A percentile compares a stretch with the other conserved stretches of the same genome.
Evolutionary conservation across 805 yeast genomes (phyloP).

Genomic region (Torulaspora franciscae): DNA sequence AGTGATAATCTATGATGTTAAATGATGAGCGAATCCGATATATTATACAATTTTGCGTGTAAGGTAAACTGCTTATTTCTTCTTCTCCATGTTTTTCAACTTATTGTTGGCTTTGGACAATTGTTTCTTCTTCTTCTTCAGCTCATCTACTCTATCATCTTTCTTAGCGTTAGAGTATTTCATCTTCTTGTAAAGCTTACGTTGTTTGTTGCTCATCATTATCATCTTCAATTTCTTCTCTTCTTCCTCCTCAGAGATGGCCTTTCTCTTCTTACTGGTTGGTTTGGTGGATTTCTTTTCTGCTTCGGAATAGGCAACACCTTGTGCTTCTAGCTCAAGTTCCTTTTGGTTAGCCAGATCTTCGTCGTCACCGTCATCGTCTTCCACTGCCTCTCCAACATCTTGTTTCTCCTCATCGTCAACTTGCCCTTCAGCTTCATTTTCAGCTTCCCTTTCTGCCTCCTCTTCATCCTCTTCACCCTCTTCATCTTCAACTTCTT

Average conservation of each 20-base stretch:
- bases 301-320: slow-evolving; percentile 68
- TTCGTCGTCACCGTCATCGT: slow-evolving; percentile 51
- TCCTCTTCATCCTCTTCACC: slow-evolving; percentile 41
- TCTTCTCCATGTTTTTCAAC: slow-evolving; percentile 33
- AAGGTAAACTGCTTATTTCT: slow-evolving; percentile 15
- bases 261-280: slow-evolving; percentile 37
- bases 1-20: slow-evolving; percentile 10
- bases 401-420: slow-evolving; percentile 34
- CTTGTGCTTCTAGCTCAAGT: slow-evolving; percentile 84
- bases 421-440: slow-evolving; percentile 48
- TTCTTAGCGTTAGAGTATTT: slow-evolving; percentile 83
- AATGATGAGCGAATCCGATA: slow-evolving; percentile 2
- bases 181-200: slow-evolving; percentile 91
- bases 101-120: slow-evolving; percentile 59
- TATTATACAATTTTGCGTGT: slow-evolving; percentile 11
- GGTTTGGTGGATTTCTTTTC: slow-evolving; percentile 37
- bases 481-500: slow-evolving; percentile 41
- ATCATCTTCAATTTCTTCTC: slow-evolving; percentile 90
- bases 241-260: slow-evolving; percentile 50
- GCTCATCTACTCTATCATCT: slow-evolving; percentile 64
- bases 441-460: slow-evolving; percentile 43
- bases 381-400: slow-evolving; percentile 40
- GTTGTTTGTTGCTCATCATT: slow-evolving; percentile 97
- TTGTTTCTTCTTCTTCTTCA: slow-evolving; percentile 64
- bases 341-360: slow-evolving; percentile 68